Conservation (phyloP, 805 yeast species). For the Ogataea sp. region DNA sequence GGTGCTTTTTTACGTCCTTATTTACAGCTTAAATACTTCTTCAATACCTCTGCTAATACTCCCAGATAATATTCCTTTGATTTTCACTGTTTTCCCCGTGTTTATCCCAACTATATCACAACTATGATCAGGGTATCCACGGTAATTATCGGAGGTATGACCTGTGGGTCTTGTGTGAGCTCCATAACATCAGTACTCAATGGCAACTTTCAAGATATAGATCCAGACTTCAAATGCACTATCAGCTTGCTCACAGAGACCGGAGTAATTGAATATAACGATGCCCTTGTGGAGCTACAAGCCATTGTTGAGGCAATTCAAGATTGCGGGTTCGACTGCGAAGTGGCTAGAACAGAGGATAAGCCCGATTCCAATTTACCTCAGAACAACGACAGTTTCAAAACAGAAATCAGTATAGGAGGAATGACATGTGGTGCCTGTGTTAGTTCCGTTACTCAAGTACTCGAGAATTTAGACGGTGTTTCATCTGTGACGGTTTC, state of each 20-base stretch:
- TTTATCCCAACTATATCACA: too few species aligned
- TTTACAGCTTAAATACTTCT: too few species aligned
- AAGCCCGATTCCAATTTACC: not conserved
- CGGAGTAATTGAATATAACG: slow-evolving; percentile 45
- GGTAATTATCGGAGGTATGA: slow-evolving; percentile 68
- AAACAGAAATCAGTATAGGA: slow-evolving; percentile 25
- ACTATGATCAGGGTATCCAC: not conserved
- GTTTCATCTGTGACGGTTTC: slow-evolving; percentile 47
- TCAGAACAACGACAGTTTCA: slow-evolving; percentile 1
- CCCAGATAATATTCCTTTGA: too few species aligned
- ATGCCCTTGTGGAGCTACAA: slow-evolving; percentile 52
- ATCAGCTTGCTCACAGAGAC: slow-evolving; percentile 49
- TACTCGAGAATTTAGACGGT: slow-evolving; percentile 12
- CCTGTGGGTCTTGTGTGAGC: slow-evolving; percentile 80
- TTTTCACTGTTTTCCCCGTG: too few species aligned
- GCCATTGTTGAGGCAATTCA: slow-evolving; percentile 45
- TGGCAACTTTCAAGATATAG: slow-evolving; percentile 16
- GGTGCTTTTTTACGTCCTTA: too few species aligned
- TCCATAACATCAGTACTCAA: slow-evolving; percentile 39
- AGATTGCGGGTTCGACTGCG: slow-evolving; percentile 46
- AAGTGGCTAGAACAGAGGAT: slow-evolving; percentile 26
- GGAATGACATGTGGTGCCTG: slow-evolving; percentile 97
- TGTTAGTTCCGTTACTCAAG: slow-evolving; percentile 49
- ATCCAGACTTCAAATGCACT: slow-evolving; percentile 41
- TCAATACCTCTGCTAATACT: too few species aligned